Conservation (phyloP, 257 asterid genomes). For the Nicotiana tabacum region DNA sequence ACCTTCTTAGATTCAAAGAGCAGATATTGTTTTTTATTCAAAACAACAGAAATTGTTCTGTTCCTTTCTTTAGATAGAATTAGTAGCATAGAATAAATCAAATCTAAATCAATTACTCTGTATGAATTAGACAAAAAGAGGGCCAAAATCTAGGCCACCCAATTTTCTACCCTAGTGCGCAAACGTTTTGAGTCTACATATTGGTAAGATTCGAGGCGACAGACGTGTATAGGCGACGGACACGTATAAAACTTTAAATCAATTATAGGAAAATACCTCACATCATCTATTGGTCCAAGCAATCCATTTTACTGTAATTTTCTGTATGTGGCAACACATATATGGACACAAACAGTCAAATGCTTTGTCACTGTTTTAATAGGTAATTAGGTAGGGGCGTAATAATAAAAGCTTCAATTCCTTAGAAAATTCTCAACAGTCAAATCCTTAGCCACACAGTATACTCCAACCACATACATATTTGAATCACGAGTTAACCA, state of each 20-base stretch:
- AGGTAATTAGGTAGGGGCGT: too few species aligned
- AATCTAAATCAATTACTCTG: background rate
- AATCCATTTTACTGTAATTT: background rate
- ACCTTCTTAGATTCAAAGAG: background rate
- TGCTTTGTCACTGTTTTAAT: too few species aligned
- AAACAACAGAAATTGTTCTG: background rate
- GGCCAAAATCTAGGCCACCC: background rate
- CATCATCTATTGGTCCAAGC: background rate
- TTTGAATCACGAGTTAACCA: background rate
- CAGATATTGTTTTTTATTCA: background rate
- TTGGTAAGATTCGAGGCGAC: too few species aligned
- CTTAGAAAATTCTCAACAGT: background rate
- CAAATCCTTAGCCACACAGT: too few species aligned
- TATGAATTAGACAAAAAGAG: background rate
- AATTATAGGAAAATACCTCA: too few species aligned
- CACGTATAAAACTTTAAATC: too few species aligned
- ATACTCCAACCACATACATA: background rate
- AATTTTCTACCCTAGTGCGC: too few species aligned
- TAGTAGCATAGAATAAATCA: background rate
- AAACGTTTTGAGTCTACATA: too few species aligned
- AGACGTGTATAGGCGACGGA: too few species aligned
- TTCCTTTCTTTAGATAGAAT: background rate
- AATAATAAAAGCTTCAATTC: background rate
- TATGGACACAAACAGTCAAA: background rate
- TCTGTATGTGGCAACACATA: too few species aligned